phyloP scores from a whole-genome alignment of 257 asterid species.

The Capsicum pubescens region DNA sequence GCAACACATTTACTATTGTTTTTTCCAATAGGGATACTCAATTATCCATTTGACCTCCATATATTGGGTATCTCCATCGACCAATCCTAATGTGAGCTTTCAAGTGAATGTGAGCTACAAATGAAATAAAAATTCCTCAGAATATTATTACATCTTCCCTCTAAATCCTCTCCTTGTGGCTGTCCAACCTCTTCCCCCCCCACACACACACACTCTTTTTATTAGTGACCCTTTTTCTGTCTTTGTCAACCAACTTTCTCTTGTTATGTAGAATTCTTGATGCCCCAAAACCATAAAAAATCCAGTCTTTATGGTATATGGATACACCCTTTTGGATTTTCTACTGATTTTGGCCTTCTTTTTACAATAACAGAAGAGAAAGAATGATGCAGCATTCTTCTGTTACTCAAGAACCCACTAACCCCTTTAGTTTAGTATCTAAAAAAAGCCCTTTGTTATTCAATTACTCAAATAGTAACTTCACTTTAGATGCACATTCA shows the following conservation, averaged over 20 bases:
- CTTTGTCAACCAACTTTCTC: background rate
- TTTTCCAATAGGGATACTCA: background rate
- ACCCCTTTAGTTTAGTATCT: conserved; percentile 54
- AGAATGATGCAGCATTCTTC: conserved; percentile 74
- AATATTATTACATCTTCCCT: conserved; percentile 29
- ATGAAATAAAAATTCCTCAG: background rate
- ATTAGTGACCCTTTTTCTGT: background rate
- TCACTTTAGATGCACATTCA: conserved; percentile 6
- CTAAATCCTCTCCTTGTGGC: conserved; percentile 66
- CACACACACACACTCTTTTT: conserved; percentile 14
- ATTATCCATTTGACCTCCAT: background rate
- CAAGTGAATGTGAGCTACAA: too few species aligned
- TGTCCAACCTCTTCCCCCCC: conserved; percentile 45
- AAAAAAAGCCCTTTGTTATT: conserved; percentile 54
- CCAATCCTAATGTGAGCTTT: background rate
- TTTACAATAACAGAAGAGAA: background rate
- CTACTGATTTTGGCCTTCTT: background rate
- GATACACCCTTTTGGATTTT: conserved; percentile 21
- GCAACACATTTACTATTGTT: background rate
- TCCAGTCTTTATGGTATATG: conserved; percentile 28
- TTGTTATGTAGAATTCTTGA: conserved; percentile 1
- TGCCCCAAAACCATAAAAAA: background rate
- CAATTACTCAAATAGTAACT: conserved; percentile 44
- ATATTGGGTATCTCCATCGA: background rate
- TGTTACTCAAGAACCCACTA: conserved; percentile 70